Evolutionary conservation across 768 basidiomycete species (phyloP).

Genomic region (Mycena polygramma): DNA sequence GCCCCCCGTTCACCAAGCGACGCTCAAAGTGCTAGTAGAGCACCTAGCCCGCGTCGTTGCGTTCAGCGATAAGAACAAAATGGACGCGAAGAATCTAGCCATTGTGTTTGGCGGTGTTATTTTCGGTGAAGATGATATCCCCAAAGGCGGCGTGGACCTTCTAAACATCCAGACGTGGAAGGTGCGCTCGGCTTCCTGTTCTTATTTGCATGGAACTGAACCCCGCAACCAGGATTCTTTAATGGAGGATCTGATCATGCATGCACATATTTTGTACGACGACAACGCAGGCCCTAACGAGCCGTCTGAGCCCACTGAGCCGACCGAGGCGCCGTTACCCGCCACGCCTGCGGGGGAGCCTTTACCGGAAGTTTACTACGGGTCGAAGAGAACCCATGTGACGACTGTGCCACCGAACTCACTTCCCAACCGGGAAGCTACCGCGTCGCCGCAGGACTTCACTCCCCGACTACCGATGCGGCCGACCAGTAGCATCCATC

Average conservation of each 20-base stretch:
- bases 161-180: constrained; percentile 82
- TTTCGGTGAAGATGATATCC: constrained; percentile 93
- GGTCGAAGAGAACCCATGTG: constrained; percentile 79
- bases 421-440: constrained; percentile 39
- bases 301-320: constrained; percentile 45
- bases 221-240: constrained; percentile 57
- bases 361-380: constrained; percentile 69
- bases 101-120: constrained; percentile 92
- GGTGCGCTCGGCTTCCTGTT: constrained; percentile 54
- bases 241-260: constrained; percentile 88
- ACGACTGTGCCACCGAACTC: constrained; percentile 59
- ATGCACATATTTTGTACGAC: constrained; percentile 78
- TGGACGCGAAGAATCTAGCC: constrained; percentile 93
- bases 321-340: constrained; percentile 62
- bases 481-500: constrained; percentile 83
- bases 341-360: constrained; percentile 79
- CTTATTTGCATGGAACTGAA: neutral
- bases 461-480: constrained; percentile 77
- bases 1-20: constrained; percentile 87
- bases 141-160: constrained; percentile 78
- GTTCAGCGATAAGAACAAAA: constrained; percentile 84
- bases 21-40: constrained; percentile 83
- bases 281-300: constrained; percentile 61
- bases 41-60: constrained; percentile 83
- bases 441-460: constrained; percentile 71